Conservation (phyloP, 2,329 filamentous ascomycete species). For the Penicillium crustosum region DNA sequence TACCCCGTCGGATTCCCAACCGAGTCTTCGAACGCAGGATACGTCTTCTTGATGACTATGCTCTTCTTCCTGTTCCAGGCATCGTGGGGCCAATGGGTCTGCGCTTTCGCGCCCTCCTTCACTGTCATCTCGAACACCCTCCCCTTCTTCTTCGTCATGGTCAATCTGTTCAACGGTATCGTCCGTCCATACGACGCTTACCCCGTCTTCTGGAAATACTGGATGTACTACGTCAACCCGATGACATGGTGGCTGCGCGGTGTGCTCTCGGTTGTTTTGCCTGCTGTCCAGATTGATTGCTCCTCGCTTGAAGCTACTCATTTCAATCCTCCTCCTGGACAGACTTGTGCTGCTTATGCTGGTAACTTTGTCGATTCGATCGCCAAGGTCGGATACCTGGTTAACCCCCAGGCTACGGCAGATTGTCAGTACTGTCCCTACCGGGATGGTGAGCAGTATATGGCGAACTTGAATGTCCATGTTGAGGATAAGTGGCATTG, state of each 20-base stretch:
- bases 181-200: constrained; percentile 66
- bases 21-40: constrained; percentile 65
- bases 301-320: constrained; percentile 58
- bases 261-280: constrained; percentile 63
- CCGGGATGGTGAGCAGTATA: constrained; percentile 64
- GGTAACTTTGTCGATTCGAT: constrained; percentile 54
- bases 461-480: constrained; percentile 58
- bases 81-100: constrained; percentile 81
- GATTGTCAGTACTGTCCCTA: constrained; percentile 72
- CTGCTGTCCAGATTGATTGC: constrained; percentile 54
- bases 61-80: constrained; percentile 75
- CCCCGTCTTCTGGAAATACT: constrained; percentile 71
- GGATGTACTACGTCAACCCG: constrained; percentile 68
- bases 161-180: constrained; percentile 74
- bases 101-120: constrained; percentile 75
- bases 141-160: constrained; percentile 80
- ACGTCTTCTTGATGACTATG: constrained; percentile 75
- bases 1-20: constrained; percentile 69
- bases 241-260: constrained; percentile 72
- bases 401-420: constrained; percentile 58
- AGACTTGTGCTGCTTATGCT: constrained; percentile 67
- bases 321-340: constrained; percentile 64
- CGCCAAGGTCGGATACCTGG: constrained; percentile 59
- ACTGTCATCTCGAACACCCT: constrained; percentile 74
- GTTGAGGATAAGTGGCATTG: constrained; percentile 66